A percentile compares a stretch with the other conserved stretches of the same genome.
These are phyloP conservation scores for Albatrellus ellisii DNA, from an alignment of 768 basidiomycete species.

Conservation along the genomic window DNA sequence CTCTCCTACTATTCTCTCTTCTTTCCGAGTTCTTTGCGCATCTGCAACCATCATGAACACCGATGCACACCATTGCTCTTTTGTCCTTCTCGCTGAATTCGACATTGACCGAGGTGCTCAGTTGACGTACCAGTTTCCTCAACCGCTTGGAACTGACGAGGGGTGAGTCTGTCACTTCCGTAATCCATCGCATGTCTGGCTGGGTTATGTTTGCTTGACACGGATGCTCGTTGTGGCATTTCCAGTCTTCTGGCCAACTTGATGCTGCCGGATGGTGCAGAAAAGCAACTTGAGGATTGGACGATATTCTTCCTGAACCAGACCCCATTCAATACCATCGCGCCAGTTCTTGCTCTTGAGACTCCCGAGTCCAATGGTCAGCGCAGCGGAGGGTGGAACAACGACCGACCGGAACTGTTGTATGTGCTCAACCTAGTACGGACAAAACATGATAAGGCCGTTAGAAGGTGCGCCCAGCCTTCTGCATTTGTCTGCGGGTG, in stretches of 20 bases:
- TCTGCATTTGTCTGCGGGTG: background rate
- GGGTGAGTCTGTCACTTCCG: constrained; percentile 38
- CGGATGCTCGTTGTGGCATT: constrained; percentile 7
- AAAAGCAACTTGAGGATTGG: constrained; percentile 92
- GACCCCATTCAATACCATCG: constrained; percentile 76
- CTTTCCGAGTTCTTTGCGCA: background rate
- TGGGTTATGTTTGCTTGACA: too few species aligned
- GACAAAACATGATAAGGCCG: constrained; percentile 80
- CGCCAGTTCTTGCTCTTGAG: constrained; percentile 67
- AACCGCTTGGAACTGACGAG: constrained; percentile 88
- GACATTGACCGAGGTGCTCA: constrained; percentile 93
- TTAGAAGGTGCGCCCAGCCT: constrained; percentile 44
- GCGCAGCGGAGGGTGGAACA: constrained; percentile 18
- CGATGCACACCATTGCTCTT: constrained; percentile 73
- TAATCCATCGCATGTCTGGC: too few species aligned
- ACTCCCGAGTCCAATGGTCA: constrained; percentile 18
- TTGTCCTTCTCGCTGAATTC: constrained; percentile 96
- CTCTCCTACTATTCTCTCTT: background rate
- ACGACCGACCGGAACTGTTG: constrained; percentile 38
- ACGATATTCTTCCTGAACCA: constrained; percentile 98
- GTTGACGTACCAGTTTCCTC: constrained; percentile 92
- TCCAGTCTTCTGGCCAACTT: constrained; percentile 83
- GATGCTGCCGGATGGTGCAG: constrained; percentile 98
- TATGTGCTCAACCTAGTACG: constrained; percentile 87
- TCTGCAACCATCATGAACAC: constrained; percentile 30